Conservation (phyloP, 345 rosid species). For the Camelina hispida region DNA sequence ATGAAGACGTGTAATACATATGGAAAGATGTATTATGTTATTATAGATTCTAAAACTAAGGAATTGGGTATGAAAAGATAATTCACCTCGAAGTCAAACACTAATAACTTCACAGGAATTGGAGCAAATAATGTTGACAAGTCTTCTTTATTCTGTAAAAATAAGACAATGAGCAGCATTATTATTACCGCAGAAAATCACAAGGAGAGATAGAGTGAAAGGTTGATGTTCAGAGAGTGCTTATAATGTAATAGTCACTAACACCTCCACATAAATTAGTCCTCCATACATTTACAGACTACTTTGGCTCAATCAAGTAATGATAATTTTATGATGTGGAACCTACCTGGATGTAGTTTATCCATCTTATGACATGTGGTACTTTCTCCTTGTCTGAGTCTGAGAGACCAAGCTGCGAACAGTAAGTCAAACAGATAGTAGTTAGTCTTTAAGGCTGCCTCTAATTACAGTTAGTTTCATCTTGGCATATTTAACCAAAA, state of each 20-base stretch:
- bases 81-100: slow-evolving; percentile 65
- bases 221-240: slow-evolving; percentile 12
- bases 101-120: slow-evolving; percentile 58
- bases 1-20: slow-evolving; percentile 1
- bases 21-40: neutral
- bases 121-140: slow-evolving; percentile 57
- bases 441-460: slow-evolving; percentile 3
- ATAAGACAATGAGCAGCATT: neutral
- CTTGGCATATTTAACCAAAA: neutral
- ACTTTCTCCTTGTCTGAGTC: slow-evolving; percentile 58
- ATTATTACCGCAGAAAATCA: neutral
- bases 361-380: slow-evolving; percentile 79
- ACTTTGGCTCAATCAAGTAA: slow-evolving; percentile 5
- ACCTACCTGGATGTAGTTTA: slow-evolving; percentile 84
- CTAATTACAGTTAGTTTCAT: neutral
- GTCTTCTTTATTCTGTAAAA: slow-evolving; percentile 59
- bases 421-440: slow-evolving; percentile 29
- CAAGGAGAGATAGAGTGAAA: neutral
- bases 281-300: slow-evolving; percentile 7
- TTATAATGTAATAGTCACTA: slow-evolving; percentile 7
- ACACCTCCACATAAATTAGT: neutral
- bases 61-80: slow-evolving; percentile 17
- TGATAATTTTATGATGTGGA: neutral
- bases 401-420: slow-evolving; percentile 62
- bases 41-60: neutral